Evolutionary conservation across 805 yeast genomes (phyloP).

Genomic region (Cyberlindnera euphorbiae): DNA sequence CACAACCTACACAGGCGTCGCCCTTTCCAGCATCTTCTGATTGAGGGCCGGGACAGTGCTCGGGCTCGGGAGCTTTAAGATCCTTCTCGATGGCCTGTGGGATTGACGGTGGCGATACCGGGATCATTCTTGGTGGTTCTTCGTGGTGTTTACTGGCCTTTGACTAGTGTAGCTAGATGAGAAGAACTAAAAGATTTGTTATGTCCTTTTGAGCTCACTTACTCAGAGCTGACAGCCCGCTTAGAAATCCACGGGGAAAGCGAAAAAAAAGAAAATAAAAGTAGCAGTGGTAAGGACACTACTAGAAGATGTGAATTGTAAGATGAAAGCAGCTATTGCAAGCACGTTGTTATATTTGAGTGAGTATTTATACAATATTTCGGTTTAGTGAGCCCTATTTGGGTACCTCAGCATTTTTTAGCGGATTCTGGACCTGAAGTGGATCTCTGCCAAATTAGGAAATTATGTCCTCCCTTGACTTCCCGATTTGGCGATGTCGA

Average conservation of each 20-base stretch:
- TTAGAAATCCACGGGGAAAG: background rate
- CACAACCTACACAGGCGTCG: conserved; percentile 93
- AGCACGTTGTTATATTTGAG: no score
- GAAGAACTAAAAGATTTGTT: background rate
- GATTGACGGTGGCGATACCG: conserved; percentile 15
- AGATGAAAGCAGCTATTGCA: no score
- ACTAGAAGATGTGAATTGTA: background rate
- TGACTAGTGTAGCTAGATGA: background rate
- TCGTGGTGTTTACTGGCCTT: background rate
- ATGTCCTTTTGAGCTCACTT: no score
- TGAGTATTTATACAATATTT: no score
- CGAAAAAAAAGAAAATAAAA: background rate
- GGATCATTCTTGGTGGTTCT: conserved; percentile 6
- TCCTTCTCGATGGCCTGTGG: conserved; percentile 19
- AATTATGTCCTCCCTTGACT: conserved; percentile 7
- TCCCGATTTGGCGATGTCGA: conserved; percentile 14
- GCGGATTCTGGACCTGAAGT: background rate
- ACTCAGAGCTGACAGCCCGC: no score
- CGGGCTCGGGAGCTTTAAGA: conserved; percentile 76
- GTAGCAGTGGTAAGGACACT: background rate
- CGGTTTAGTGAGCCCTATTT: background rate
- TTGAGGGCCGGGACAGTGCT: conserved; percentile 98
- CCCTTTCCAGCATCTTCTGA: conserved; percentile 90
- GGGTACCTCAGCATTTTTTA: background rate
- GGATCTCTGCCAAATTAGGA: conserved; percentile 11